Base-by-base conservation (phyloP, 139 green algal species). In the Chlorella sp. region DNA sequence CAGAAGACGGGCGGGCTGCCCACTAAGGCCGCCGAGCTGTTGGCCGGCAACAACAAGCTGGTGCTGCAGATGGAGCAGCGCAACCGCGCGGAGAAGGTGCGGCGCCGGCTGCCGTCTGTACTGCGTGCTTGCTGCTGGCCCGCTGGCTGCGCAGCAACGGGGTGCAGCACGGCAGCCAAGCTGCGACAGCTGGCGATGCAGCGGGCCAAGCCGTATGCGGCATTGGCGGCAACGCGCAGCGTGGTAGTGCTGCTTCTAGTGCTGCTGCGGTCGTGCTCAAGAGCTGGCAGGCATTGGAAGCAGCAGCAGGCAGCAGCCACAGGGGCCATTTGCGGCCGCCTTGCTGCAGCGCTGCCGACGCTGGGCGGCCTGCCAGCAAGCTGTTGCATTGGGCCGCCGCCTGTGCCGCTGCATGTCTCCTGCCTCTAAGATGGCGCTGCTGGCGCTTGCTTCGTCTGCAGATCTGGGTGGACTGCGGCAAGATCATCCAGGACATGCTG, bases 391-490 rank as follows among this genome's bases (percentile, higher is more conserved):
- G n/a, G n/a, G n/a, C n/a, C n/a, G n/a, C n/a, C n/a, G n/a, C n/a
- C n/a, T n/a, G n/a, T n/a, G n/a, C n/a, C n/a, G n/a, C n/a, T n/a
- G n/a, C n/a, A n/a, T n/a, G n/a, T n/a, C n/a, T n/a, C n/a, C n/a
- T n/a, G 85, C 28, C 26, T 17, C 16, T 51, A 9, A 51, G 44
- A 9, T 9, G 44, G 7, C 9, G 44, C 44, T 51, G 44, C 44
- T 51, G 44, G 9, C 13, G 21, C 51, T 21, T 60, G 51, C 11
- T 21, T 44, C 64, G 15, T 3, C 80, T 16, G 76, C 76, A 82
- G 76, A 83, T 90, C 20, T 90, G 87, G 87, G 26, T 69, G 44
- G 30, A 62, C 57, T 91, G 87, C 79, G 41, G 30, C 26, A 88
- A 80, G 70, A 87, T 91, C 62, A 23, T 89, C 13, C 47, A 86